Conservation (phyloP, 2,329 filamentous ascomycete species). For the Fusarium longipes region DNA sequence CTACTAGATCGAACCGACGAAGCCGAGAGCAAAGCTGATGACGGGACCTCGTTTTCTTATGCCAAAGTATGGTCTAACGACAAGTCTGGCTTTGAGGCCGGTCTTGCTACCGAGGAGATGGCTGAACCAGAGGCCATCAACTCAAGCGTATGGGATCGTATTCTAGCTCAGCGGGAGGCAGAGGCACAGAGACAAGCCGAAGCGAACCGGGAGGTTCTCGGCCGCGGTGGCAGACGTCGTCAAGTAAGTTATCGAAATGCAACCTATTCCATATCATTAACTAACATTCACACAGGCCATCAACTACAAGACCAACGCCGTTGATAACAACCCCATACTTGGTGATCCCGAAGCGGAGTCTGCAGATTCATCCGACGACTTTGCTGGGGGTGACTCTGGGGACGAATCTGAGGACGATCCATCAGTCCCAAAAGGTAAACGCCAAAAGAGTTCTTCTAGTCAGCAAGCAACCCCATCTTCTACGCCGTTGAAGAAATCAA, state of each 20-base stretch:
- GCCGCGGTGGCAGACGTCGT: conserved; percentile 83
- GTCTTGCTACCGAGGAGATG: conserved; percentile 63
- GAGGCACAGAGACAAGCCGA: conserved; percentile 79
- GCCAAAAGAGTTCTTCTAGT: conserved; percentile 42
- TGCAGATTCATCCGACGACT: conserved; percentile 52
- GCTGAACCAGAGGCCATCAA: conserved; percentile 68
- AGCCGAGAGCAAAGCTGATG: conserved; percentile 75
- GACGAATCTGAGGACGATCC: conserved; percentile 45
- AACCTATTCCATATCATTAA: not conserved
- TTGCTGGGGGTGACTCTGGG: conserved; percentile 49
- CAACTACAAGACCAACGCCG: conserved; percentile 50
- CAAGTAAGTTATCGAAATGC: conserved; percentile 44
- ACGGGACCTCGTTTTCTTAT: conserved; percentile 88
- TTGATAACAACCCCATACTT: conserved; percentile 35
- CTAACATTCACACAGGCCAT: conserved; percentile 48
- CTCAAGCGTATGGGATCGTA: conserved; percentile 87
- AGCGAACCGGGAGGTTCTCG: conserved; percentile 77
- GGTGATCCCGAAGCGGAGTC: conserved; percentile 46
- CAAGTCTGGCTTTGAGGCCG: conserved; percentile 72
- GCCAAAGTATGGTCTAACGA: conserved; percentile 94
- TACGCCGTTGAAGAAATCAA: conserved; percentile 44
- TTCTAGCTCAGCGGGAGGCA: conserved; percentile 83
- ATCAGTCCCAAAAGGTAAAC: conserved; percentile 52
- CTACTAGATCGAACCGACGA: conserved; percentile 87
- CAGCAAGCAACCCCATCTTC: conserved; percentile 41